Evolutionary conservation across 2,329 filamentous ascomycete species (phyloP).

Genomic region (Cladophialophora bantiana): DNA sequence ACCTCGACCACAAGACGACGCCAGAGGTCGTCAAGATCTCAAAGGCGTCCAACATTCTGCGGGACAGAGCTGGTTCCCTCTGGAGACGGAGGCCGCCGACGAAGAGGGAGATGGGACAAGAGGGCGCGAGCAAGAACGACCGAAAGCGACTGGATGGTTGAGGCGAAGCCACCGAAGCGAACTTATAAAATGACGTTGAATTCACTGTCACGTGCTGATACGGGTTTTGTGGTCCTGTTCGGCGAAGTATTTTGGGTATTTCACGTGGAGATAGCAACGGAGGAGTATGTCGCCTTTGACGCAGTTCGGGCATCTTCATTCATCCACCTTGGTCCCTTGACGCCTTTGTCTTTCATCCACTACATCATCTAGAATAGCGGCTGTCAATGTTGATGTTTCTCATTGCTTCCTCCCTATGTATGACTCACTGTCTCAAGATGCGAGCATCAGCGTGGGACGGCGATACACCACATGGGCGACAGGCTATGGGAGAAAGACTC

Average conservation of each 20-base stretch:
- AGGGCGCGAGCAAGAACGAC: background rate
- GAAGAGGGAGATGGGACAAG: background rate
- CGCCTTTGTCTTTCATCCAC: no score
- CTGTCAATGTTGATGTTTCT: background rate
- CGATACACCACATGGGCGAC: background rate
- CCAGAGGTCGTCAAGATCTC: constrained; percentile 96
- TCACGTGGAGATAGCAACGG: background rate
- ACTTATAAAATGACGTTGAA: constrained; percentile 1
- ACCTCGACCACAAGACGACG: constrained; percentile 94
- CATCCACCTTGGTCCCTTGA: no score
- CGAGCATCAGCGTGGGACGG: background rate
- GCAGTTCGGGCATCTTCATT: background rate
- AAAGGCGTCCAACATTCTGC: constrained; percentile 87
- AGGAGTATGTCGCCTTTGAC: background rate
- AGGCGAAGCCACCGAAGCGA: background rate
- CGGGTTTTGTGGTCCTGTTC: background rate
- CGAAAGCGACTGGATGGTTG: background rate
- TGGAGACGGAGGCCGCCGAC: background rate
- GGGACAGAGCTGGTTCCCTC: background rate
- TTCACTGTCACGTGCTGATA: background rate
- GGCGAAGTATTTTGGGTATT: background rate
- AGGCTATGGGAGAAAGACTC: background rate
- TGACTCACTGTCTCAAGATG: background rate
- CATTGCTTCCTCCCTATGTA: background rate
- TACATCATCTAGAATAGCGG: background rate